phyloP scores from a whole-genome alignment of 345 rosid species.

The Psidium friedrichsthalianum region DNA sequence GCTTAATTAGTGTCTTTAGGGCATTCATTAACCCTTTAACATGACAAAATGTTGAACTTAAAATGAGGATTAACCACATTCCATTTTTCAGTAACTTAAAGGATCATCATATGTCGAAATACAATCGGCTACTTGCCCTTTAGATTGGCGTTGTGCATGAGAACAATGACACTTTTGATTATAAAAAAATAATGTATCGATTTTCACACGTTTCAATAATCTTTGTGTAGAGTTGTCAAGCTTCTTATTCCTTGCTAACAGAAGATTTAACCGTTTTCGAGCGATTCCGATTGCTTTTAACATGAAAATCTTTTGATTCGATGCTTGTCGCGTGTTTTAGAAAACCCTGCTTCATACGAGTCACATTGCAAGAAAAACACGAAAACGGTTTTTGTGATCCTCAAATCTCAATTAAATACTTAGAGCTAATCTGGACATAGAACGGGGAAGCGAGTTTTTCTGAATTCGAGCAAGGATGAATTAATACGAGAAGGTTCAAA shows the following conservation, averaged over 20 bases:
- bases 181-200: fast-evolving
- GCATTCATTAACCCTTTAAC: not conserved
- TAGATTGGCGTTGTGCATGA: not conserved
- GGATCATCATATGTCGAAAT: not conserved
- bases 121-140: not conserved
- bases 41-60: no score
- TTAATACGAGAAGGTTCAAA: not conserved
- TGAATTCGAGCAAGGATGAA: not conserved
- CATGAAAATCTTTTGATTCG: fast-evolving
- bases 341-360: no score
- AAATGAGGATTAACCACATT: no score
- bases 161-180: no score
- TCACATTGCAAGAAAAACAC: not conserved
- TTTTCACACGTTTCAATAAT: not conserved
- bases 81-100: not conserved
- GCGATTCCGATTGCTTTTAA: not conserved
- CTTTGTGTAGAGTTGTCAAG: fast-evolving
- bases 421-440: no score
- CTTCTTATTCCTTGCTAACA: not conserved
- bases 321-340: not conserved
- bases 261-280: not conserved
- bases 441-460: not conserved
- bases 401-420: not conserved
- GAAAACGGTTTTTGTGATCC: fast-evolving
- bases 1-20: no score